Conservation (phyloP, 164 flowering plant species). For the Malania oleifera region DNA sequence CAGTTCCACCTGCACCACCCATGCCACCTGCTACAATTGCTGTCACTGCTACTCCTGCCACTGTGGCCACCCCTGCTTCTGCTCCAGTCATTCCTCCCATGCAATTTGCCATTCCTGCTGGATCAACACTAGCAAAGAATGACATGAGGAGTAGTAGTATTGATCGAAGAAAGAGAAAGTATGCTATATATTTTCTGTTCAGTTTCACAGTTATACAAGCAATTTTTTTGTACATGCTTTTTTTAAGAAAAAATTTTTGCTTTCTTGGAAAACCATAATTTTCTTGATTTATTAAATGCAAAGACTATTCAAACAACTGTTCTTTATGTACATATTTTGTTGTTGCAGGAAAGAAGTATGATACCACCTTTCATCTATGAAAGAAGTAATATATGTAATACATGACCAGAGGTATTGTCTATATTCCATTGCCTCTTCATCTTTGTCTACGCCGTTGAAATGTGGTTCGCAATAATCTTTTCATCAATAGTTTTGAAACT, state of each 20-base stretch:
- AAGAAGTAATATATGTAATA: background rate
- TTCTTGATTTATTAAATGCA: background rate
- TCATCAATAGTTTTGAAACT: too few relatives aligned
- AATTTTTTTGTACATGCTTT: too few relatives aligned
- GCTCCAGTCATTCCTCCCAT: constrained; percentile 62
- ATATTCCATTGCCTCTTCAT: background rate
- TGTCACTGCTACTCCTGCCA: constrained; percentile 29
- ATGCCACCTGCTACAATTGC: constrained; percentile 28
- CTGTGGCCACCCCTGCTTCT: constrained; percentile 13
- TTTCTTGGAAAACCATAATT: background rate
- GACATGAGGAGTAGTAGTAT: constrained; percentile 57
- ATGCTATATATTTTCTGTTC: constrained; percentile 1
- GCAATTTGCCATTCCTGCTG: constrained; percentile 59
- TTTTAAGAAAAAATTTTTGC: background rate
- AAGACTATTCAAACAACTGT: background rate
- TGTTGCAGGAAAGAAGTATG: constrained; percentile 41
- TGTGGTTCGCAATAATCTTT: too few relatives aligned
- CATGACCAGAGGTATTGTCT: constrained; percentile 1
- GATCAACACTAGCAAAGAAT: constrained; percentile 46
- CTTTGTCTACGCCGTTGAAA: background rate
- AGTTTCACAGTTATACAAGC: too few relatives aligned
- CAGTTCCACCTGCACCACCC: constrained; percentile 38
- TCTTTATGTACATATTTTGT: constrained; percentile 9
- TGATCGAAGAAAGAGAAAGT: constrained; percentile 92
- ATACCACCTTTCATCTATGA: background rate